Evolutionary conservation across 192 early-diverging fungal species (phyloP).

Genomic region (Martensiomyces pterosporus): DNA sequence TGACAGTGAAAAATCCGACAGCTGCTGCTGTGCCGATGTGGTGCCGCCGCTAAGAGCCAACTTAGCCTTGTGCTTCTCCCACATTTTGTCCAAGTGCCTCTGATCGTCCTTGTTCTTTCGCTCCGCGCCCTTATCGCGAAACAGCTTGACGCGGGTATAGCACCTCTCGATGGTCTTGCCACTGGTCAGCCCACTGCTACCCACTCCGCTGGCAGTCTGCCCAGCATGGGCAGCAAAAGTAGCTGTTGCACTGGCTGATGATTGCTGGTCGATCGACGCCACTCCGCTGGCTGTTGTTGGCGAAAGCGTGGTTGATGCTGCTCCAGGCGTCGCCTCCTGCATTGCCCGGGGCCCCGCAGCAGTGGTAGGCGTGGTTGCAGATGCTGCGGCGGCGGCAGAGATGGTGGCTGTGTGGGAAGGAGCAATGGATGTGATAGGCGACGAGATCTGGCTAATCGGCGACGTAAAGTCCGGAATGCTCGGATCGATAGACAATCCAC

Average conservation of each 20-base stretch:
- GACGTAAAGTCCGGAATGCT: constrained; percentile 10
- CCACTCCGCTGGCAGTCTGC: background rate
- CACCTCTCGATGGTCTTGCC: constrained; percentile 51
- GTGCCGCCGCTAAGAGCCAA: constrained; percentile 14
- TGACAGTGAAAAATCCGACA: constrained; percentile 24
- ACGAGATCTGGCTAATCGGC: constrained; percentile 16
- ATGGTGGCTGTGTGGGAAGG: background rate
- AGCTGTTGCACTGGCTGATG: background rate
- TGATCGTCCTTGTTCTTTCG: constrained; percentile 76
- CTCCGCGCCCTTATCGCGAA: constrained; percentile 76
- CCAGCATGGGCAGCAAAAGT: constrained; percentile 11
- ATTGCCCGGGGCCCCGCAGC: too few species aligned
- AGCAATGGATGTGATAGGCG: constrained; percentile 14
- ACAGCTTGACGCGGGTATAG: constrained; percentile 64
- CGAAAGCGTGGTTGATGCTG: background rate
- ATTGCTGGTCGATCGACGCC: constrained; percentile 1
- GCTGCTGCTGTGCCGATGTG: constrained; percentile 17
- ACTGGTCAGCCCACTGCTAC: constrained; percentile 2
- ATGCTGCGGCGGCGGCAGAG: background rate
- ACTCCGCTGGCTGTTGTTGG: background rate
- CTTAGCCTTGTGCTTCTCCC: constrained; percentile 54
- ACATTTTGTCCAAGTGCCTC: constrained; percentile 65
- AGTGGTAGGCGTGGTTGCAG: background rate
- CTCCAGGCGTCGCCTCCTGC: too few species aligned
- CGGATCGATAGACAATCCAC: background rate